Percentiles rank a stretch among this genome's conserved stretches.
Evolutionary conservation across 768 basidiomycete species (phyloP).

Genomic region (Xerocomus brunneocitrinus): DNA sequence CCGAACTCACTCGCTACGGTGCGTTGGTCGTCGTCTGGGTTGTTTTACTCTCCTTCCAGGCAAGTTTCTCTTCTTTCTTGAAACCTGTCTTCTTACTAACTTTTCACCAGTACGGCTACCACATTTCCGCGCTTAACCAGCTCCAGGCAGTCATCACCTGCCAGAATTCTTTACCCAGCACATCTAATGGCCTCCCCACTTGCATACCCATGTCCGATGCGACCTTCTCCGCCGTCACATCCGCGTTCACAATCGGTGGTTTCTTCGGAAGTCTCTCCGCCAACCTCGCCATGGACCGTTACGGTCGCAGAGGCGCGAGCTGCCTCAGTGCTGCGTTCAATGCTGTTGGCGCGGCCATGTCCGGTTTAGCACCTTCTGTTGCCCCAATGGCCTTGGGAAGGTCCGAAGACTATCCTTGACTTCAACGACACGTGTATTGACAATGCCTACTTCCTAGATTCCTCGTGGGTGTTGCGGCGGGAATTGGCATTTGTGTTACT

Average conservation of each 20-base stretch:
- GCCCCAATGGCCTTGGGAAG: constrained; percentile 59
- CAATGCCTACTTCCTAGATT: constrained; percentile 36
- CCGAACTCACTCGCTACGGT: constrained; percentile 46
- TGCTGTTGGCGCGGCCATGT: constrained; percentile 57
- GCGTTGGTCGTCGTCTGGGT: constrained; percentile 68
- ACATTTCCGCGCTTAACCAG: constrained; percentile 89
- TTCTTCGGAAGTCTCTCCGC: constrained; percentile 70
- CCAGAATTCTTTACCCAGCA: constrained; percentile 27
- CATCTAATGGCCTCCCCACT: constrained; percentile 46
- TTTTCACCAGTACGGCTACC: constrained; percentile 72
- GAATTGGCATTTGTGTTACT: constrained; percentile 70
- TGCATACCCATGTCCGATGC: constrained; percentile 79
- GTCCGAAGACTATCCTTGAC: constrained; percentile 32
- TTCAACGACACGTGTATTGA: background rate
- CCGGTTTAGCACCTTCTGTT: constrained; percentile 58
- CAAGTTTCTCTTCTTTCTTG: constrained; percentile 10
- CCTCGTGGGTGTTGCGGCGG: constrained; percentile 65
- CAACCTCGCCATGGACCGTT: constrained; percentile 62
- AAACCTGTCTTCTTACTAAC: background rate
- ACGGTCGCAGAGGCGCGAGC: constrained; percentile 67
- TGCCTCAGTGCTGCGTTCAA: constrained; percentile 54
- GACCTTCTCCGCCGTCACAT: constrained; percentile 78
- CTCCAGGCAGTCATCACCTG: constrained; percentile 78
- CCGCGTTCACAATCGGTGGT: constrained; percentile 85
- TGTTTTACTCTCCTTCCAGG: constrained; percentile 55